These are phyloP conservation scores for Irpex sp. DNA, from an alignment of 1,284 basidiomycete species.

Conservation along the genomic window DNA sequence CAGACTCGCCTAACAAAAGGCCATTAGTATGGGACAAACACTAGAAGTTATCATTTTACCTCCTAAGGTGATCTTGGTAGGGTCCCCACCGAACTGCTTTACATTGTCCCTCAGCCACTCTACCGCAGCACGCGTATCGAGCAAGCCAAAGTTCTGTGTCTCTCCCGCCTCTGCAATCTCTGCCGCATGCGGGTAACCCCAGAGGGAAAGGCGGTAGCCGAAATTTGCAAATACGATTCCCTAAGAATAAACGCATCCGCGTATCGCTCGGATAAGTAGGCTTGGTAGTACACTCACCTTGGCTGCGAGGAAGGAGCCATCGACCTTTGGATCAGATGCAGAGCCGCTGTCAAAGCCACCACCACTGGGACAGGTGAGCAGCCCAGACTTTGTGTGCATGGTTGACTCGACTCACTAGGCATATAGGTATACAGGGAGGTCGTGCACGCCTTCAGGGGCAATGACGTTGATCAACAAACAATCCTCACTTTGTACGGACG, in stretches of 20 bases:
- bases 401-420: too few species aligned
- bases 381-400: too few species aligned
- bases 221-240: slow-evolving; percentile 39
- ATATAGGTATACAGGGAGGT: slow-evolving; percentile 37
- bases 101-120: slow-evolving; percentile 38
- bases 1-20: slow-evolving; percentile 38
- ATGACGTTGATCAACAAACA: slow-evolving; percentile 38
- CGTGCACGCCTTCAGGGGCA: slow-evolving; percentile 28
- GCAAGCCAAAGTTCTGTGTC: slow-evolving; percentile 38
- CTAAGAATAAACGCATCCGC: too few species aligned
- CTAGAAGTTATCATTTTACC: too few species aligned
- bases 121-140: slow-evolving; percentile 37
- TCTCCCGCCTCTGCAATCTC: slow-evolving; percentile 31
- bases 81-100: slow-evolving; percentile 37
- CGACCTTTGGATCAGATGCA: slow-evolving; percentile 40
- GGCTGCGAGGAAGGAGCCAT: slow-evolving; percentile 34
- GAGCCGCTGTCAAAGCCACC: slow-evolving; percentile 35
- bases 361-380: too few species aligned
- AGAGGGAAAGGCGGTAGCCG: slow-evolving; percentile 38
- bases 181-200: slow-evolving; percentile 35
- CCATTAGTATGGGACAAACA: too few species aligned
- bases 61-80: slow-evolving; percentile 35
- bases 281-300: too few species aligned
- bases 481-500: slow-evolving; percentile 37
- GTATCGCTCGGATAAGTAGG: too few species aligned